Conservation (phyloP, 139 green algal species). For the Haematococcus sp. region DNA sequence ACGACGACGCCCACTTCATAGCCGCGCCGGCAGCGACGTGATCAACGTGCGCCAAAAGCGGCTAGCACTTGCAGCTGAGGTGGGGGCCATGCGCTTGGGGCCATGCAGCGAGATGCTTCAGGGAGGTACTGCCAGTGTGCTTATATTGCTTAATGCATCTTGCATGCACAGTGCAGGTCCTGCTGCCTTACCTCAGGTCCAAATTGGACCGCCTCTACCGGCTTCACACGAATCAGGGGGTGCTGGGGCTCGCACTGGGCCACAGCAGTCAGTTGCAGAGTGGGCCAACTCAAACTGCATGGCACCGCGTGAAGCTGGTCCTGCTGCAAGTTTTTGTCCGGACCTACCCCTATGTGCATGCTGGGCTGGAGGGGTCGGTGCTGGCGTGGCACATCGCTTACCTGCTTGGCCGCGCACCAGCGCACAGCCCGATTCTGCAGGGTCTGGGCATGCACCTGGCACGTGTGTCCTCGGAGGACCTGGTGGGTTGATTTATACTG, state of each 20-base stretch:
- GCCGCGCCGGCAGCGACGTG: not conserved
- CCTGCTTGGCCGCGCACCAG: constrained; percentile 49
- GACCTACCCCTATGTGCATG: constrained; percentile 55
- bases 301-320: not conserved
- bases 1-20: not conserved
- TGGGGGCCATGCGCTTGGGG: not conserved
- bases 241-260: constrained; percentile 28
- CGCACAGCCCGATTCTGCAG: constrained; percentile 36
- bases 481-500: constrained; percentile 45
- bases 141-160: too few species aligned
- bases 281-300: too few species aligned
- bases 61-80: constrained; percentile 6
- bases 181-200: constrained; percentile 68
- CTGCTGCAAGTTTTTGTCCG: constrained; percentile 20
- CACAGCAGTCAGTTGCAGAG: too few species aligned
- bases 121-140: not conserved
- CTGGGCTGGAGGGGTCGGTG: constrained; percentile 41
- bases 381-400: constrained; percentile 78
- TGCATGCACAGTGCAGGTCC: constrained; percentile 38
- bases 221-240: constrained; percentile 7
- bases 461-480: constrained; percentile 58
- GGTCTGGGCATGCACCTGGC: constrained; percentile 57
- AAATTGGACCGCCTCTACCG: constrained; percentile 61
- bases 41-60: constrained; percentile 16
- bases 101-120: constrained; percentile 1